Percentiles rank a stretch among this genome's conserved stretches.
These are phyloP conservation scores for Pythium scleroteichum DNA, from an alignment of 352 stramenopile species.

Conservation along the genomic window DNA sequence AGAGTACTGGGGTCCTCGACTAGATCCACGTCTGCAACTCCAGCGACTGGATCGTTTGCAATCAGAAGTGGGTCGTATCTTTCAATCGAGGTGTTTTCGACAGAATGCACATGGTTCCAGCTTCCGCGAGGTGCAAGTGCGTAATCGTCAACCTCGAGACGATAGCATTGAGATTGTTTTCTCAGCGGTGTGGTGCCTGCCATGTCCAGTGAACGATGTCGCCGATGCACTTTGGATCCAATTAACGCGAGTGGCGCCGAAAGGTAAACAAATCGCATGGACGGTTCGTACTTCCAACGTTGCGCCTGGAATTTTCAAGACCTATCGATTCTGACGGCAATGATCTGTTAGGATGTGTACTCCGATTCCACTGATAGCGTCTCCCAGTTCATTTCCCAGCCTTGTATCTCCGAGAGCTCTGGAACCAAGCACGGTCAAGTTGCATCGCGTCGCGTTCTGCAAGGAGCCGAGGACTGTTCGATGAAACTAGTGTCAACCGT, in stretches of 20 bases:
- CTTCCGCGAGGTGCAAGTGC: constrained; percentile 17
- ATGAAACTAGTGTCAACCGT: too few species aligned
- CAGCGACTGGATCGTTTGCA: background rate
- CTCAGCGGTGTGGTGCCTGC: constrained; percentile 14
- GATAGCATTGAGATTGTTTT: constrained; percentile 14
- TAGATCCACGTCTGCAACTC: constrained; percentile 1
- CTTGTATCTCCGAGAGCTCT: background rate
- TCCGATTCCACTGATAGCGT: constrained; percentile 1
- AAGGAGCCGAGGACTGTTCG: too few species aligned
- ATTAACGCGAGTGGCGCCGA: background rate
- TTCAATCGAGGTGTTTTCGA: constrained; percentile 1
- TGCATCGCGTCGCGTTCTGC: background rate
- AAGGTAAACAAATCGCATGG: constrained; percentile 6
- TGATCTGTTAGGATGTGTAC: constrained; percentile 9
- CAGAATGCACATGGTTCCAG: too few species aligned
- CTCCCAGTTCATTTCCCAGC: constrained; percentile 6
- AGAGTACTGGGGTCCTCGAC: too few species aligned
- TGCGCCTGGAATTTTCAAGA: too few species aligned
- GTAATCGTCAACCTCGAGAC: background rate
- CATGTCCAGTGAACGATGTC: constrained; percentile 5
- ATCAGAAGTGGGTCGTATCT: background rate
- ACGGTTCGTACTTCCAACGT: too few species aligned
- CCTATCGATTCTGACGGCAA: too few species aligned
- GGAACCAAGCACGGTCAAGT: constrained; percentile 13
- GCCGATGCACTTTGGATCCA: constrained; percentile 15